phyloP scores from a whole-genome alignment of 176 grass and related monocot genomes.

The Paspalum vaginatum region DNA sequence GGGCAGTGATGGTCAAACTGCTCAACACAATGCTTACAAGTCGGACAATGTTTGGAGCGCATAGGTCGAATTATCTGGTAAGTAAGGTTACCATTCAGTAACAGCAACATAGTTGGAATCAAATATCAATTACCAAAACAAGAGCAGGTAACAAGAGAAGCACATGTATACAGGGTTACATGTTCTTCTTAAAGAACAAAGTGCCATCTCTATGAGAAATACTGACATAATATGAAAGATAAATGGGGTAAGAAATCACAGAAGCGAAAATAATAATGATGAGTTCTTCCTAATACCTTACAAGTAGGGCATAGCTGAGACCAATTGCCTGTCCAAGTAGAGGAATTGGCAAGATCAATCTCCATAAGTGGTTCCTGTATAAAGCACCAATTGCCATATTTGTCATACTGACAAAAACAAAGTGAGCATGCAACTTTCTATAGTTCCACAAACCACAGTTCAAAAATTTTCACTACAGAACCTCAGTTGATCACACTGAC shows the following conservation, averaged over 20 bases:
- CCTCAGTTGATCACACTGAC: slow-evolving; percentile 15
- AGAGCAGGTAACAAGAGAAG: slow-evolving; percentile 25
- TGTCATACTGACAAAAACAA: slow-evolving; percentile 25
- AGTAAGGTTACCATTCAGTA: slow-evolving; percentile 37
- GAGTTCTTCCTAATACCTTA: slow-evolving; percentile 62
- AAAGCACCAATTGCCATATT: slow-evolving; percentile 32
- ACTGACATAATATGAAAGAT: slow-evolving; percentile 16
- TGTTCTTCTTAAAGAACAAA: slow-evolving; percentile 10
- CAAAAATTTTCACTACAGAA: slow-evolving; percentile 29
- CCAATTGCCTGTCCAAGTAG: slow-evolving; percentile 88
- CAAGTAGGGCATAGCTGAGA: slow-evolving; percentile 96
- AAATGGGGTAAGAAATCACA: slow-evolving; percentile 2
- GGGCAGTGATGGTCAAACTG: slow-evolving; percentile 98
- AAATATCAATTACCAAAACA: slow-evolving; percentile 10
- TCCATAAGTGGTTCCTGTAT: slow-evolving; percentile 86
- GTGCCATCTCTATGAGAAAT: slow-evolving; percentile 10
- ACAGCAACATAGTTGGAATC: slow-evolving; percentile 15
- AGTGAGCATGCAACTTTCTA: not conserved
- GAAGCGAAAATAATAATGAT: slow-evolving; percentile 17
- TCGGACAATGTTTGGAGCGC: slow-evolving; percentile 95
- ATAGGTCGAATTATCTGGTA: slow-evolving; percentile 94
- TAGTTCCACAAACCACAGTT: not conserved
- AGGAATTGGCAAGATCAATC: slow-evolving; percentile 73
- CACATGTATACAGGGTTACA: slow-evolving; percentile 17
- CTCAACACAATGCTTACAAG: slow-evolving; percentile 89